Evolutionary conservation across 805 yeast species (phyloP), one percentile per base, ranked within the genome.

Genomic region (Barnettozyma vustinii): DNA sequence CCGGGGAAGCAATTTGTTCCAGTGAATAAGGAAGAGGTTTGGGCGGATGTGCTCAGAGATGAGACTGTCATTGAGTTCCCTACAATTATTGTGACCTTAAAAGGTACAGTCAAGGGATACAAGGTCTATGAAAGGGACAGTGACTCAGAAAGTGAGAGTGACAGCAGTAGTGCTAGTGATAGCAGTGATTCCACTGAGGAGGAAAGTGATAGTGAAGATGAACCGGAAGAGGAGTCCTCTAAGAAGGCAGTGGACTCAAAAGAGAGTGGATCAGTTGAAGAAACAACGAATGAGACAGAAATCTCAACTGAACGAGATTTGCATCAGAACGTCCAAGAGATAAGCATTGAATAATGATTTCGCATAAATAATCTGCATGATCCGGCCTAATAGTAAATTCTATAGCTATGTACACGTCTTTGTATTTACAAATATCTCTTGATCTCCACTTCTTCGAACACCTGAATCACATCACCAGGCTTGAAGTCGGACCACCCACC

Each of bases 11-110:
- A 70, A 30, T 58, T 77, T 23, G 64, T 80, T 2, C 59, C 62
- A 37, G 37, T 82, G 15, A 67, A 71, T 19, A 46, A 62, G 0
- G 63, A 58, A 1, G 56, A 55, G n/a, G 49, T 68, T 20, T 56
- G 87, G 1, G 76, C 76, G 0, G 77, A 75, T 21, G 70, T 71
- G 1, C 56, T 89, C n/a, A 67, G 69, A 50, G 80, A 80, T 33
- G 73, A 74, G 48, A 71, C 81, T 0, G 86, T 89, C 0, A 72
- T 88, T 33, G 97, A 89, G 61, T 89, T 77, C 55, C 96, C 97
- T 0, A 83, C 90, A 0, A 69, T 89, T 5, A 73, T 70, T 48
- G 70, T 84, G 1, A 68, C 75, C 1, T 48, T 56, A 5, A 49
- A 50, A 6, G 55, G 54, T n/a, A 47, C 58, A 18, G 64, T 73